These are phyloP conservation scores for Pestalotiopsis sp. DNA, from an alignment of 2,329 filamentous ascomycete species.

Conservation along the genomic window DNA sequence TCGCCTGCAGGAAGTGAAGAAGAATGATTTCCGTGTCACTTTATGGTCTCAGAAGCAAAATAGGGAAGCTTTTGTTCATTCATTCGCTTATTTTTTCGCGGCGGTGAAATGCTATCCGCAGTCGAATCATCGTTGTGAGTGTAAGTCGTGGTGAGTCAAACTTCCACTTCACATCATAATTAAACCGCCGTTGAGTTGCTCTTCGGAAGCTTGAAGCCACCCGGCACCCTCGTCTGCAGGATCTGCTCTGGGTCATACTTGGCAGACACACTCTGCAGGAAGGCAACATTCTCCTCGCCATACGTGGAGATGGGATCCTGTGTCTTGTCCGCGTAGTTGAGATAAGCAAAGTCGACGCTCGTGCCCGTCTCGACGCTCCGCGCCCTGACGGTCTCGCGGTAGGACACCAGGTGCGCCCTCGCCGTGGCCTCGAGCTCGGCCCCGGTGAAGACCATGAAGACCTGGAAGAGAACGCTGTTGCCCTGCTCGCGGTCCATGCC, in stretches of 20 bases:
- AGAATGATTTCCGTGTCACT: neutral
- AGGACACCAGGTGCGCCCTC: slow-evolving; percentile 31
- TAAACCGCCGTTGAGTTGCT: neutral
- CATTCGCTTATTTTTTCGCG: too few relatives aligned
- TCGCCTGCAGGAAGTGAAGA: neutral
- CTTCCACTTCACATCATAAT: neutral
- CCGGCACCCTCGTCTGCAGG: slow-evolving; percentile 38
- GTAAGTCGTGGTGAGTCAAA: neutral
- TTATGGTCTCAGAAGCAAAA: neutral
- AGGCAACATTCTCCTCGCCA: slow-evolving; percentile 33
- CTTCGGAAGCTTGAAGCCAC: slow-evolving; percentile 38
- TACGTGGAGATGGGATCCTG: slow-evolving; percentile 35
- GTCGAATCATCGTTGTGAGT: too few relatives aligned
- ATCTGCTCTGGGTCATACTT: slow-evolving; percentile 39
- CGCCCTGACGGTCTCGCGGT: slow-evolving; percentile 29
- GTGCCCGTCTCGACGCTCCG: slow-evolving; percentile 17
- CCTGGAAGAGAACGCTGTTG: slow-evolving; percentile 33
- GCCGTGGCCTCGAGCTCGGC: slow-evolving; percentile 28
- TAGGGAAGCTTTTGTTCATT: too few relatives aligned
- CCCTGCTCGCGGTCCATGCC: slow-evolving; percentile 36
- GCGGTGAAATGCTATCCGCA: too few relatives aligned
- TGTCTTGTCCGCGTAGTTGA: slow-evolving; percentile 39
- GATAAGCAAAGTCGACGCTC: slow-evolving; percentile 34
- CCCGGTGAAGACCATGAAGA: slow-evolving; percentile 32
- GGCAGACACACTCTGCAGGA: slow-evolving; percentile 30